phyloP scores from a whole-genome alignment of 2,329 filamentous ascomycete genomes.

The Penicillium expansum region DNA sequence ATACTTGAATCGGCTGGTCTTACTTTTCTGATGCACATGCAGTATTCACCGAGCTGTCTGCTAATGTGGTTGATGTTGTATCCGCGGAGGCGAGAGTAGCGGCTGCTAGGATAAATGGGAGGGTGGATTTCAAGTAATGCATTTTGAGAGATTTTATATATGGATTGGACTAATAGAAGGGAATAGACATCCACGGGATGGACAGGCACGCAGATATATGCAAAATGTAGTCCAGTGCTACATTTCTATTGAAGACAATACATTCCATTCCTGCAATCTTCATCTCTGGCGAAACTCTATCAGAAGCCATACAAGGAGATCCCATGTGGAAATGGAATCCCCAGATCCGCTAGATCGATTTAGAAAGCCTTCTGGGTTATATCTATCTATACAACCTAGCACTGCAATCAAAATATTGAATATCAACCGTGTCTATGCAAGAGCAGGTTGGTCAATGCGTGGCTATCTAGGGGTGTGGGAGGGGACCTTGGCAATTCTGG shows the following conservation, averaged over 20 bases:
- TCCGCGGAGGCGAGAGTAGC: neutral
- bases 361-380: neutral
- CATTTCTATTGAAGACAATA: conserved; percentile 6
- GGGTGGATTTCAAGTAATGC: neutral
- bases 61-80: neutral
- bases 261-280: conserved; percentile 1
- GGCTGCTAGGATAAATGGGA: neutral
- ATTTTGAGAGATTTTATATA: neutral
- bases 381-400: too few species aligned
- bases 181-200: neutral
- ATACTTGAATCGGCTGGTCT: neutral
- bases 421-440: neutral
- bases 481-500: neutral
- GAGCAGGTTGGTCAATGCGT: neutral
- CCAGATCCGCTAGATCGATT: neutral
- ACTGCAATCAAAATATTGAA: neutral
- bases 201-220: neutral
- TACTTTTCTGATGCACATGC: neutral
- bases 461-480: neutral
- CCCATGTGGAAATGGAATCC: neutral
- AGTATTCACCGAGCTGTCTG: neutral
- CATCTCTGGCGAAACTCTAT: neutral
- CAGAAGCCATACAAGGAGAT: neutral
- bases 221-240: neutral
- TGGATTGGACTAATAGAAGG: neutral